These are phyloP conservation scores for Mrakia frigida DNA, from an alignment of 768 basidiomycete species.

Conservation along the genomic window DNA sequence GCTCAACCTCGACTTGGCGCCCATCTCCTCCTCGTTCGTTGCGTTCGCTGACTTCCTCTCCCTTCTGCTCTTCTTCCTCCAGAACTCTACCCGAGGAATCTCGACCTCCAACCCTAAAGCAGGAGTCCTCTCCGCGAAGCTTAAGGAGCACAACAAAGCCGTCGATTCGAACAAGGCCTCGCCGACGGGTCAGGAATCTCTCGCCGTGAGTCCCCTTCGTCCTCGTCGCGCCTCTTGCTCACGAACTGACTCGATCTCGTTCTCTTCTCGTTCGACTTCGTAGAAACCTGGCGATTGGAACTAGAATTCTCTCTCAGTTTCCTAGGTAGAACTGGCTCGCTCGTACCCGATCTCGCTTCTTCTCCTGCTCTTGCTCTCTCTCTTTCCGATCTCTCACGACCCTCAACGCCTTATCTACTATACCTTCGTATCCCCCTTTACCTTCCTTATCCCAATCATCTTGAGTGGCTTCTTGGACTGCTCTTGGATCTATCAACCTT, in stretches of 20 bases:
- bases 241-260: too few species aligned
- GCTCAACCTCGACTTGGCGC: too few species aligned
- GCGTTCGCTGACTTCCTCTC: background rate
- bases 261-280: too few species aligned
- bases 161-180: conserved; percentile 8
- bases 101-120: conserved; percentile 26
- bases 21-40: background rate
- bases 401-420: background rate
- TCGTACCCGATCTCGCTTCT: background rate
- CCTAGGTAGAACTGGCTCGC: background rate
- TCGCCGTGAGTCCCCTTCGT: background rate
- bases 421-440: too few species aligned
- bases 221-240: background rate
- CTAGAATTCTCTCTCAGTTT: background rate
- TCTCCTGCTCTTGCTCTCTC: background rate
- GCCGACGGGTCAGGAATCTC: background rate
- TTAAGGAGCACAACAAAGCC: conserved; percentile 26
- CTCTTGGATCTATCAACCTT: too few species aligned
- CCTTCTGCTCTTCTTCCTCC: too few species aligned
- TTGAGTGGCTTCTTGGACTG: too few species aligned
- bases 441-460: too few species aligned
- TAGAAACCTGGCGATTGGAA: conserved; percentile 23
- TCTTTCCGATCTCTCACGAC: background rate
- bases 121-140: conserved; percentile 28
- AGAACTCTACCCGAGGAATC: conserved; percentile 24